phyloP scores from a whole-genome alignment of 495 filamentous ascomycete species.

The Hypoxylon lienhwacheense region DNA sequence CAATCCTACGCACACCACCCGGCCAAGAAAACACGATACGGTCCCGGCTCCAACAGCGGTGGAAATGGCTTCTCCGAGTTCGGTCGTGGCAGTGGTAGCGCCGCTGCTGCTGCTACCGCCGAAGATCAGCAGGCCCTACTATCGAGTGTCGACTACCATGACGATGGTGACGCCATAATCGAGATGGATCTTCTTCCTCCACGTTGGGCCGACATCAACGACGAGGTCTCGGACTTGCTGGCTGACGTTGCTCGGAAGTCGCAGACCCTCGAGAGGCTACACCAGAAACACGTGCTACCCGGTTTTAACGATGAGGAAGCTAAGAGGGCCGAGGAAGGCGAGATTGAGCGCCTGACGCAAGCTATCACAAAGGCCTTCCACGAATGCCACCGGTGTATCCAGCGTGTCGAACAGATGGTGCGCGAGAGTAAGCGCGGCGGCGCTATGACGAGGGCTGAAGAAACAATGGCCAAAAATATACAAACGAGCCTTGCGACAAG shows the following conservation, averaged over 20 bases:
- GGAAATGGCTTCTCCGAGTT: conserved; percentile 70
- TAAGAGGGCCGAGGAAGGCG: conserved; percentile 76
- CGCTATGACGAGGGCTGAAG: conserved; percentile 74
- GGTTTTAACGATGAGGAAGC: conserved; percentile 95
- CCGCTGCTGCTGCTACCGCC: too few species aligned
- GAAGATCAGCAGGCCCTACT: conserved; percentile 87
- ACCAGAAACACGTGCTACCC: conserved; percentile 95
- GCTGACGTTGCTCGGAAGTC: conserved; percentile 79
- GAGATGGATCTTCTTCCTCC: conserved; percentile 98
- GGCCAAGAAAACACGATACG: conserved; percentile 75
- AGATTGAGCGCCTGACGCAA: conserved; percentile 89
- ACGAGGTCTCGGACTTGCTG: conserved; percentile 87
- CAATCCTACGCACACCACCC: conserved; percentile 97
- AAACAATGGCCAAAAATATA: conserved; percentile 94
- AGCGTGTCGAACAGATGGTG: conserved; percentile 83
- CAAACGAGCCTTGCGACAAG: conserved; percentile 83
- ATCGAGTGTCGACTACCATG: conserved; percentile 76
- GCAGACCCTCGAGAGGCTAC: conserved; percentile 81
- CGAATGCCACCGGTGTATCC: conserved; percentile 82
- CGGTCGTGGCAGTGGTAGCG: conserved; percentile 44
- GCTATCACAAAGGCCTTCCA: conserved; percentile 88
- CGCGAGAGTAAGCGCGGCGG: conserved; percentile 68
- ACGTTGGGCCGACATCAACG: conserved; percentile 92
- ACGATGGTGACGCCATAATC: conserved; percentile 89
- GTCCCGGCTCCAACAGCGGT: conserved; percentile 50